A percentile compares a stretch with the other conserved stretches of the same genome.
These are phyloP conservation scores for Sporothrix phasma DNA, from an alignment of 2,329 filamentous ascomycete genomes.

Conservation along the genomic window DNA sequence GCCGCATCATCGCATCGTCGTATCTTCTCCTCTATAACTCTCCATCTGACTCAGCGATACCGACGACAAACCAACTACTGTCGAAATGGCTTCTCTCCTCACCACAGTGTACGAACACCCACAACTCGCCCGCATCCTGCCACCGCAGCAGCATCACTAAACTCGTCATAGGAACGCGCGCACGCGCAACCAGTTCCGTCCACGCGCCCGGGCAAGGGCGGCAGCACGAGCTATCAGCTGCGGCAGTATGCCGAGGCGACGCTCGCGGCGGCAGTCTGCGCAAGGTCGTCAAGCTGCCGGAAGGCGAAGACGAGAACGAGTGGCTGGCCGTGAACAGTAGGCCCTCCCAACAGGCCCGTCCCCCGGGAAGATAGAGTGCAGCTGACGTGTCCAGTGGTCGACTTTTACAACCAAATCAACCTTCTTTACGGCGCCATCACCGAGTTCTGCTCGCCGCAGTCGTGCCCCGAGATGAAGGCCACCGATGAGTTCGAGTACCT, in stretches of 20 bases:
- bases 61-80: not conserved
- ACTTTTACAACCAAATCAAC: slow-evolving; percentile 99
- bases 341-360: slow-evolving; percentile 21
- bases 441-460: slow-evolving; percentile 95
- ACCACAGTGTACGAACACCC: slow-evolving; percentile 25
- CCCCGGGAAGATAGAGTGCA: not conserved
- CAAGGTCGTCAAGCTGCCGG: slow-evolving; percentile 93
- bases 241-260: slow-evolving; percentile 98
- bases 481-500: slow-evolving; percentile 99
- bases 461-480: slow-evolving; percentile 99
- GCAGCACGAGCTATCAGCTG: slow-evolving; percentile 77
- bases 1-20: not conserved
- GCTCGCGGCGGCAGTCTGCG: slow-evolving; percentile 82
- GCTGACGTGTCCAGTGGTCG: slow-evolving; percentile 73
- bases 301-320: slow-evolving; percentile 95
- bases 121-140: not conserved
- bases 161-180: slow-evolving; percentile 59
- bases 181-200: slow-evolving; percentile 83
- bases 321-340: slow-evolving; percentile 96
- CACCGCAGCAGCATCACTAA: not conserved
- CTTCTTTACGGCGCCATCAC: slow-evolving; percentile 97
- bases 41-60: not conserved
- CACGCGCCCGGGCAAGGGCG: slow-evolving; percentile 78
- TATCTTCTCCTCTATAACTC: not conserved
- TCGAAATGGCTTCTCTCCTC: slow-evolving; percentile 20